Evolutionary conservation across 1,284 basidiomycete genomes (phyloP).

Genomic region (Boletus holoroseus): DNA sequence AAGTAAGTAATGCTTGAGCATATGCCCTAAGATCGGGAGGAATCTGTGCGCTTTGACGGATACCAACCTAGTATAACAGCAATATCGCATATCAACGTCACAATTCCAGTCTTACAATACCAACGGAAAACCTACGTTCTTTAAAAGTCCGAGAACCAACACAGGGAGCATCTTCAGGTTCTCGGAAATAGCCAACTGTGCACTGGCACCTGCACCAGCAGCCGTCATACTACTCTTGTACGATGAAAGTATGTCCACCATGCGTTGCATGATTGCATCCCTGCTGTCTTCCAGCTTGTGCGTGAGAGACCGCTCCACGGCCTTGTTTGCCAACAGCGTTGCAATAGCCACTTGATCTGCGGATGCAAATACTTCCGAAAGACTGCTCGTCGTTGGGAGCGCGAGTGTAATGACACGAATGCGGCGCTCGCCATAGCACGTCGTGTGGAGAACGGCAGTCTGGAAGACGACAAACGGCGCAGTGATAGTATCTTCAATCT

Average conservation of each 20-base stretch:
- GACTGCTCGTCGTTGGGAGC: conserved; percentile 86
- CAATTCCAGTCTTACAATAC: background rate
- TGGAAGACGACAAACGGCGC: conserved; percentile 94
- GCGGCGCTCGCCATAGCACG: conserved; percentile 91
- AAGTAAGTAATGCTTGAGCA: conserved; percentile 88
- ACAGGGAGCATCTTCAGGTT: conserved; percentile 95
- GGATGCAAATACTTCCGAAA: conserved; percentile 92
- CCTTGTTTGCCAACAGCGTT: conserved; percentile 92
- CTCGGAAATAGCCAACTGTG: conserved; percentile 87
- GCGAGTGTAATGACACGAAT: conserved; percentile 95
- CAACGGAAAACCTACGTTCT: conserved; percentile 64
- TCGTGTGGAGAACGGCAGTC: conserved; percentile 93
- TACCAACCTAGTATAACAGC: conserved; percentile 59
- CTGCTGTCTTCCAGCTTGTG: conserved; percentile 93
- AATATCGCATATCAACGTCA: conserved; percentile 1
- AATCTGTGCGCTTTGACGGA: conserved; percentile 93
- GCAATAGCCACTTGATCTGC: conserved; percentile 93
- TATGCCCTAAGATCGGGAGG: conserved; percentile 95
- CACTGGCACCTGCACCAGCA: conserved; percentile 85
- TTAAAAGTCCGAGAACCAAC: conserved; percentile 83
- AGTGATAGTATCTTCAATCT: conserved; percentile 94
- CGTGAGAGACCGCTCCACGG: conserved; percentile 87
- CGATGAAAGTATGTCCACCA: conserved; percentile 85
- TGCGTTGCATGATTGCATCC: conserved; percentile 84
- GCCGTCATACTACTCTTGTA: conserved; percentile 98